Base-by-base conservation (phyloP, 768 basidiomycete genomes). In the Collybia mongolica region DNA sequence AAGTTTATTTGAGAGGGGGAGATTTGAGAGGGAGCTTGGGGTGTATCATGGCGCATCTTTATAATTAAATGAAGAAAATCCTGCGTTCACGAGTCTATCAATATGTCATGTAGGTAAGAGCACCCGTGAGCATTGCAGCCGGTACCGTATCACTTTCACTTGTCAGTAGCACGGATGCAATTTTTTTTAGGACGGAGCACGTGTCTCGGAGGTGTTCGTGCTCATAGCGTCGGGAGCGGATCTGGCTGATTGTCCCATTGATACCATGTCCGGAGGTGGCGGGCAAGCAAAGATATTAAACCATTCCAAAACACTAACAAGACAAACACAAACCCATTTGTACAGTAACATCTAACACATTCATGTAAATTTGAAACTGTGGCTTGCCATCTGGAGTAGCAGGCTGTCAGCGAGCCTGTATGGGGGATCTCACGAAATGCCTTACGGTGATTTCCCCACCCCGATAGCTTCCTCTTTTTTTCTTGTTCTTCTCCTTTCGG, bases 401-500 rank as follows among this genome's bases (percentile, higher is more conserved):
- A 26, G 52, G 17, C 52, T 19, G 39, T 47, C 23, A 50, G 23
- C 40, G 32, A 32, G 39, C 24, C 46, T 14, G 45, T 29, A 35
- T 15, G 49, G 20, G 24, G 24, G 11, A 28, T 28, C 36, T 8
- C 26, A 44, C 38, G 15, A 28, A 19, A 39, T 11, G 22, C 36
- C 81, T 65, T 56, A 95, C 93, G 42, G 94, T 96, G 53, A 99
- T 99, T 63, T 95, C 91, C 36, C 96, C 96, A 11, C 96, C 94
- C 39, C 82, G 81, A 69, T 98, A 98, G 53, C 88, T 93, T 2
- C 94, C 96, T 59, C 90, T 76, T 73, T 99, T 99, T 74, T 98
- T 98, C 82, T 98, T 99, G 73, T 97, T 98, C 72, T 99, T 99
- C 77, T 97, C 96, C 70, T 98, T 99, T 48, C 93, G 81, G 76